Evolutionary conservation across 179 eudicot species (phyloP).

Genomic region (Camellia oleifera): DNA sequence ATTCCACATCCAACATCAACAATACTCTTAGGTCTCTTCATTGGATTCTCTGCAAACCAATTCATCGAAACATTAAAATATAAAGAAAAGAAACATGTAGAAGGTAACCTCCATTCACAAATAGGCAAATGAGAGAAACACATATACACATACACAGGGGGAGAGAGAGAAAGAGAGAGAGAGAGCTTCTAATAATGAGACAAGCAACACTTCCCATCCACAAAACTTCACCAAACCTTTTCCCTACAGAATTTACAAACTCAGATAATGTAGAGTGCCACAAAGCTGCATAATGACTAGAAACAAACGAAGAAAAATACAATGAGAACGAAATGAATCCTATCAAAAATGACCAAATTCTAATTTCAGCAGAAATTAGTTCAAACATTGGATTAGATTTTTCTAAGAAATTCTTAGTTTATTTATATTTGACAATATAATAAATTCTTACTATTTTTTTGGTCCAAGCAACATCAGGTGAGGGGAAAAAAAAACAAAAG

Average conservation of each 20-base stretch:
- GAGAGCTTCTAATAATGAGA: background rate
- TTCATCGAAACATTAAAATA: background rate
- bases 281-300: background rate
- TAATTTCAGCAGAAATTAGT: background rate
- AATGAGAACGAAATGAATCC: background rate
- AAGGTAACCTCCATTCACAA: background rate
- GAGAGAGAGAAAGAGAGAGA: background rate
- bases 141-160: too few relatives aligned
- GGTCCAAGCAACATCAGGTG: too few relatives aligned
- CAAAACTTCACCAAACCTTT: background rate
- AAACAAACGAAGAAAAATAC: background rate
- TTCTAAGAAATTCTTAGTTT: background rate
- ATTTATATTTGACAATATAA: too few relatives aligned
- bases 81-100: background rate
- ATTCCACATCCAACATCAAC: slow-evolving; percentile 98
- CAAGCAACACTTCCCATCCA: background rate
- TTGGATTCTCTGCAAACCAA: slow-evolving; percentile 55
- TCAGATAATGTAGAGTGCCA: background rate
- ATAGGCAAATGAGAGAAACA: background rate
- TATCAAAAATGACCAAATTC: background rate
- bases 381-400: background rate
- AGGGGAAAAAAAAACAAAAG: too few relatives aligned
- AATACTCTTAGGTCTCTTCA: slow-evolving; percentile 43
- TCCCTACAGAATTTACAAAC: background rate
- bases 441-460: too few relatives aligned